A percentile compares a stretch with the other conserved stretches of the same genome.
phyloP scores from a whole-genome alignment of 768 basidiomycete genomes.

The Coprinellus micaceus region DNA sequence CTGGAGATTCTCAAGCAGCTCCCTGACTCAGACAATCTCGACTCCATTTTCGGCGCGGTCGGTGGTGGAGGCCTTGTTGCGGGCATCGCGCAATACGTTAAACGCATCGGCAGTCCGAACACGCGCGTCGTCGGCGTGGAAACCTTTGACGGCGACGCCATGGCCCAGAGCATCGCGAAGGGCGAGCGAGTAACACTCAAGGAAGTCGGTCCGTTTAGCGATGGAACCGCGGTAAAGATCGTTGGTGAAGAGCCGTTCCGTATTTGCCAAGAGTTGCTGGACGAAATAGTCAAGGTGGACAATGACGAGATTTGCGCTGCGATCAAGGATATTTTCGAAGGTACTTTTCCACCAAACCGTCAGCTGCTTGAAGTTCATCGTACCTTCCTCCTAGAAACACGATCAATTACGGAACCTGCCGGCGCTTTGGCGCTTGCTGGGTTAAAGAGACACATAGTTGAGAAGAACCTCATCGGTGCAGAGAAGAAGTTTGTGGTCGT shows the following conservation, averaged over 20 bases:
- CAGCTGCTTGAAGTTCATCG: constrained; percentile 1
- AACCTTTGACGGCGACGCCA: constrained; percentile 92
- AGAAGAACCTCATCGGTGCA: constrained; percentile 78
- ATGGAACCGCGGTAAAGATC: constrained; percentile 94
- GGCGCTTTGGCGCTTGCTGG: constrained; percentile 92
- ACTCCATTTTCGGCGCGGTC: constrained; percentile 85
- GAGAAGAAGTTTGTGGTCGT: constrained; percentile 88
- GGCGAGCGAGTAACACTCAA: constrained; percentile 79
- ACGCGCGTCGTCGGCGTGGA: constrained; percentile 89
- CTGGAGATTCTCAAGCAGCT: constrained; percentile 94
- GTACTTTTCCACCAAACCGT: constrained; percentile 34
- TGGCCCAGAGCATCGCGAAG: constrained; percentile 75
- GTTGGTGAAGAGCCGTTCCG: constrained; percentile 95
- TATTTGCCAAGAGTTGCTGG: constrained; percentile 81
- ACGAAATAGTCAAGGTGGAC: constrained; percentile 78
- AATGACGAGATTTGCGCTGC: constrained; percentile 98
- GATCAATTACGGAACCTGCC: constrained; percentile 94
- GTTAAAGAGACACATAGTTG: constrained; percentile 79
- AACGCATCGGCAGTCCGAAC: constrained; percentile 81
- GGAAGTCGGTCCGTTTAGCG: constrained; percentile 95
- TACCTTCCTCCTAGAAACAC: constrained; percentile 60
- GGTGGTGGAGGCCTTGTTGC: constrained; percentile 92
- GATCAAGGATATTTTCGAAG: constrained; percentile 98
- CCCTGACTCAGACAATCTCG: constrained; percentile 67
- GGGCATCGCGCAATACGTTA: constrained; percentile 91